Evolutionary conservation across 345 rosid species (phyloP), one percentile per base, ranked within the genome.

Genomic region (Eucalyptus fibrosa): DNA sequence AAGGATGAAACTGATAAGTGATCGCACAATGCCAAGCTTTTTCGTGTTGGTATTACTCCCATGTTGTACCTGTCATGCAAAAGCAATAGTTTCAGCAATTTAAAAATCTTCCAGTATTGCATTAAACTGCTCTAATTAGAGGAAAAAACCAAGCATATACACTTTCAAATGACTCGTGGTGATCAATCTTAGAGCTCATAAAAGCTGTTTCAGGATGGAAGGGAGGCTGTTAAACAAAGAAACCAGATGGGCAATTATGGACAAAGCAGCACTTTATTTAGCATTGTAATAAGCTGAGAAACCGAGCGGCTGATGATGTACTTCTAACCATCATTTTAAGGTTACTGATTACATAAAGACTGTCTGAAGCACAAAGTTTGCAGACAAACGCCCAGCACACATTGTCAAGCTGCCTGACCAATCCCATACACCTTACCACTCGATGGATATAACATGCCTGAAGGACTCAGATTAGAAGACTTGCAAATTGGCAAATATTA

Each of bases 21-120:
- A 89, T 97, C 98, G 69, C 98, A 97, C 89, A 96, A 92, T 26
- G 97, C 95, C 95, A 97, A 93, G 95, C 98, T 97, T 92, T 96
- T 97, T 96, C 97, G 93, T 62, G 94, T 96, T 11, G 99, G 95
- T 90, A 96, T 95, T 56, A 96, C 96, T 4, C 99, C 99, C 97
- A 97, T 95, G 94, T 96, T 97, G 88, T 97, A 97, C 87, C 99
- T 97, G 98, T 69, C 92, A 91, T 69, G 88, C 28, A 89, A 86
- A 91, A 26, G 88, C 9, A 88, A 86, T 87, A 6, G 87, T 26
- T 30, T n/a, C 49, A 42, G 26, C 28, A 88, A 87, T 92, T 87
- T 1, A 77, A 88, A 69, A 13, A 80, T 12, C 19, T 67, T 50
- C 17, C 16, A 19, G 34, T 3, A 28, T 28, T 28, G 17, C 45